These are phyloP conservation scores for Trichoderma guizhouense DNA, from an alignment of 2,329 filamentous ascomycete genomes.

Conservation along the genomic window DNA sequence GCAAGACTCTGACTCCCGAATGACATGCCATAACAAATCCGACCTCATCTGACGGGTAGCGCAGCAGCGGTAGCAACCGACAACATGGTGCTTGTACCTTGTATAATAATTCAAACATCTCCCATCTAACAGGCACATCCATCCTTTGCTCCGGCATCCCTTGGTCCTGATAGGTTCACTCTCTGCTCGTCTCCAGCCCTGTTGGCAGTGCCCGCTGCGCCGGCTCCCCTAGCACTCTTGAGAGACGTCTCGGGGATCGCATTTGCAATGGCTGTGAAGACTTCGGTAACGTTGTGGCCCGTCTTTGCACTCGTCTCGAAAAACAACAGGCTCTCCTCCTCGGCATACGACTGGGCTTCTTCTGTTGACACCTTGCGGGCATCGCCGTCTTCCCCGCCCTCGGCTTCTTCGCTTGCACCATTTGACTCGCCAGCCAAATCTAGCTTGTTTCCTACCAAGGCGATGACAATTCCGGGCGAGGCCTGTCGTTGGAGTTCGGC, in stretches of 20 bases:
- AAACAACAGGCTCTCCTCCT: slow-evolving; percentile 90
- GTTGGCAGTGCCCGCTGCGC: slow-evolving; percentile 59
- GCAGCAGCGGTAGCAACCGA: neutral
- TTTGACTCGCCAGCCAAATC: slow-evolving; percentile 70
- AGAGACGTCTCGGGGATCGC: slow-evolving; percentile 95
- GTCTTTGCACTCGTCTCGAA: slow-evolving; percentile 99
- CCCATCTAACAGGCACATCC: slow-evolving; percentile 74
- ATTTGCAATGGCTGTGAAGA: slow-evolving; percentile 97
- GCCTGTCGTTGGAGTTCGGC: slow-evolving; percentile 96
- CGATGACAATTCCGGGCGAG: slow-evolving; percentile 93
- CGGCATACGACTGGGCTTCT: slow-evolving; percentile 88
- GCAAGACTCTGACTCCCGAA: slow-evolving; percentile 21
- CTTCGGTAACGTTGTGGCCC: slow-evolving; percentile 87
- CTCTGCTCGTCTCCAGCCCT: slow-evolving; percentile 65
- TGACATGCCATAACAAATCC: slow-evolving; percentile 22
- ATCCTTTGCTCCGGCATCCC: slow-evolving; percentile 77
- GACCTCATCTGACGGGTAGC: slow-evolving; percentile 20
- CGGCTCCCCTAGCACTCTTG: slow-evolving; percentile 77
- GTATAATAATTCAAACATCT: neutral
- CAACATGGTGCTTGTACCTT: slow-evolving; percentile 1
- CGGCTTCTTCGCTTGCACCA: slow-evolving; percentile 50
- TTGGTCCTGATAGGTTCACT: slow-evolving; percentile 76
- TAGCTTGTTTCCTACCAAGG: slow-evolving; percentile 93
- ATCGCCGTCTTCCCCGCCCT: slow-evolving; percentile 63
- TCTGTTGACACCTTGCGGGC: slow-evolving; percentile 86